Conservation (phyloP, 768 basidiomycete species). For the Leccinum uliginosum region DNA sequence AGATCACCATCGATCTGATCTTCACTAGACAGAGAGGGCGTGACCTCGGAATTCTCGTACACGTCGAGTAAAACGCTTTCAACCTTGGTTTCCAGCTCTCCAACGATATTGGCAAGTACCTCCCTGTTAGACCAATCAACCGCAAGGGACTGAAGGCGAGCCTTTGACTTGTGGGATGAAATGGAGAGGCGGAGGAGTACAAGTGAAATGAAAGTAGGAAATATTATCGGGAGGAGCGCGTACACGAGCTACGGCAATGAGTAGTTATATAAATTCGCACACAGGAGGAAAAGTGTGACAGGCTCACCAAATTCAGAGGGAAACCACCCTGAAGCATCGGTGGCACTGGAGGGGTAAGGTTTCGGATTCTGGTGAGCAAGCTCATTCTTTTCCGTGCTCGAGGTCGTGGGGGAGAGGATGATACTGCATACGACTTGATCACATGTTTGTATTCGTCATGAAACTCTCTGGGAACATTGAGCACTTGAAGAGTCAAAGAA, state of each 20-base stretch:
- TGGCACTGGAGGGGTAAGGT: slow-evolving; percentile 46
- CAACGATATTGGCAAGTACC: slow-evolving; percentile 54
- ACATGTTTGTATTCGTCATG: slow-evolving; percentile 54
- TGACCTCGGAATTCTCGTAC: slow-evolving; percentile 41
- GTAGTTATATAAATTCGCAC: background rate
- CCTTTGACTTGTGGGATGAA: slow-evolving; percentile 54
- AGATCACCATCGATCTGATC: background rate
- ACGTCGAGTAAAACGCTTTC: slow-evolving; percentile 60
- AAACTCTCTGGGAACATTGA: slow-evolving; percentile 40
- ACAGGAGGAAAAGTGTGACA: background rate
- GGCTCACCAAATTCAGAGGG: slow-evolving; percentile 67
- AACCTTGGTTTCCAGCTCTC: slow-evolving; percentile 53
- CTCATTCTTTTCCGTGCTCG: slow-evolving; percentile 35
- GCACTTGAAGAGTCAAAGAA: slow-evolving; percentile 1
- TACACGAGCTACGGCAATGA: slow-evolving; percentile 44
- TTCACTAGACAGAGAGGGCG: slow-evolving; percentile 14
- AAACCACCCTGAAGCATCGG: slow-evolving; percentile 57
- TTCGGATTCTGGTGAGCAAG: slow-evolving; percentile 44
- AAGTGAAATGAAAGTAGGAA: slow-evolving; percentile 56
- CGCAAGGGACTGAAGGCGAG: slow-evolving; percentile 64
- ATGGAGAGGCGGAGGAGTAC: slow-evolving; percentile 54
- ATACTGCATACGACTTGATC: slow-evolving; percentile 48
- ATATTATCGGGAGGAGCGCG: slow-evolving; percentile 54
- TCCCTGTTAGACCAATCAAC: slow-evolving; percentile 43
- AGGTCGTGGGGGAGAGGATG: slow-evolving; percentile 40